Conservation (phyloP, 2,329 filamentous ascomycete genomes). For the Dothiorella sarmentorum region DNA sequence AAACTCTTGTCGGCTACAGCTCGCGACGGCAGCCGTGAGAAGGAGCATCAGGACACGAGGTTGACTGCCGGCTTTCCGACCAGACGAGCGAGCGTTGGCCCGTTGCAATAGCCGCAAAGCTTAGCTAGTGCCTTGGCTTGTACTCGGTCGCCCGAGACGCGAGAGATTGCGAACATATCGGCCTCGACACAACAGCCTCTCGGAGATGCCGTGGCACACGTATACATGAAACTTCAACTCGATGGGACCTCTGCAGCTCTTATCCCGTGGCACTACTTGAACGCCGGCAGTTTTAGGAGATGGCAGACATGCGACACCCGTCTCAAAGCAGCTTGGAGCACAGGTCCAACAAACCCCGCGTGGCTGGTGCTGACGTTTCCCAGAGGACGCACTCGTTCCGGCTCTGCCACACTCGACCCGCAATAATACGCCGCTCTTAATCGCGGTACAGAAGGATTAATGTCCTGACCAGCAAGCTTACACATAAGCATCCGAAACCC, state of each 20-base stretch:
- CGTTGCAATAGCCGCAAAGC: neutral
- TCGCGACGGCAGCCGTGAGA: neutral
- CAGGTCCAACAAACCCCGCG: slow-evolving; percentile 1
- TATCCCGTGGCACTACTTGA: no score
- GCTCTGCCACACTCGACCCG: neutral
- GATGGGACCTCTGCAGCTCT: no score
- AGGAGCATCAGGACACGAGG: neutral
- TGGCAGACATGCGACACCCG: no score
- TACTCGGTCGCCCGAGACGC: neutral
- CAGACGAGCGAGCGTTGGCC: neutral
- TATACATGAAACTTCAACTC: no score
- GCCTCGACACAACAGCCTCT: neutral
- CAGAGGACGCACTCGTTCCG: neutral
- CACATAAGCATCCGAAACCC: neutral
- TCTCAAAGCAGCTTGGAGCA: no score
- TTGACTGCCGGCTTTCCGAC: neutral
- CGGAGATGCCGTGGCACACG: no score
- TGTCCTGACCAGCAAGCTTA: slow-evolving; percentile 2
- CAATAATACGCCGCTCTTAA: neutral
- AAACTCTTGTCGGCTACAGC: neutral
- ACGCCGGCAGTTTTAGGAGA: no score
- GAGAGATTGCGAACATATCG: neutral
- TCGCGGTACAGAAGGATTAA: neutral
- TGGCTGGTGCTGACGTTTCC: slow-evolving; percentile 3
- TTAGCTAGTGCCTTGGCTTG: neutral